Evolutionary conservation across 2,329 filamentous ascomycete species (phyloP).

Genomic region (Trichophyton equinum): DNA sequence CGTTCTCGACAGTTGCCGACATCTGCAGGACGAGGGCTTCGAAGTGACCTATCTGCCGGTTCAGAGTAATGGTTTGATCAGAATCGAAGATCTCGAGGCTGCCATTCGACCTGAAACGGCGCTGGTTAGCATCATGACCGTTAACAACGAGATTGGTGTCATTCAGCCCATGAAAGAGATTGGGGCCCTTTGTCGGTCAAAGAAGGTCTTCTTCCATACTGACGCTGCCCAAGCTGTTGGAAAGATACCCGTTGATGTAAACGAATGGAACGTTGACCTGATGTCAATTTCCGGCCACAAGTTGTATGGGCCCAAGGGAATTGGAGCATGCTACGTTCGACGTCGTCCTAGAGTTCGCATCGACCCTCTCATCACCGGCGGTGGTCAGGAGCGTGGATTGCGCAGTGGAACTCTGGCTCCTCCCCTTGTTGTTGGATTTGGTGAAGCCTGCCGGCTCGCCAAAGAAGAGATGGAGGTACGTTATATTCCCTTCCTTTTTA

Average conservation of each 20-base stretch:
- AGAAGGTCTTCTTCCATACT: conserved; percentile 96
- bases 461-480: conserved; percentile 82
- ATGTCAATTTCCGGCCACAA: conserved; percentile 99
- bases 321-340: conserved; percentile 91
- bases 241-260: conserved; percentile 93
- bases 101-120: conserved; percentile 85
- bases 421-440: conserved; percentile 78
- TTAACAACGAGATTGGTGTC: conserved; percentile 99
- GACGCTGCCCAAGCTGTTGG: conserved; percentile 96
- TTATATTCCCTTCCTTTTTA: conserved; percentile 11
- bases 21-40: conserved; percentile 93
- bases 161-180: conserved; percentile 93
- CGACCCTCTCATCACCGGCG: conserved; percentile 90
- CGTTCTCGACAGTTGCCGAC: conserved; percentile 89
- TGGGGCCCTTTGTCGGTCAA: conserved; percentile 75
- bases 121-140: conserved; percentile 93
- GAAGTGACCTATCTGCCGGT: conserved; percentile 96
- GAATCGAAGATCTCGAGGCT: conserved; percentile 70
- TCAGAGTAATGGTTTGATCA: conserved; percentile 69
- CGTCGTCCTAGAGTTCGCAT: conserved; percentile 84
- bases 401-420: conserved; percentile 90
- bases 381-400: conserved; percentile 88
- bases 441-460: conserved; percentile 87
- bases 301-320: conserved; percentile 94
- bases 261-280: conserved; percentile 93